Evolutionary conservation across 2,329 filamentous ascomycete genomes (phyloP).

Genomic region (Neonectria ditissima): DNA sequence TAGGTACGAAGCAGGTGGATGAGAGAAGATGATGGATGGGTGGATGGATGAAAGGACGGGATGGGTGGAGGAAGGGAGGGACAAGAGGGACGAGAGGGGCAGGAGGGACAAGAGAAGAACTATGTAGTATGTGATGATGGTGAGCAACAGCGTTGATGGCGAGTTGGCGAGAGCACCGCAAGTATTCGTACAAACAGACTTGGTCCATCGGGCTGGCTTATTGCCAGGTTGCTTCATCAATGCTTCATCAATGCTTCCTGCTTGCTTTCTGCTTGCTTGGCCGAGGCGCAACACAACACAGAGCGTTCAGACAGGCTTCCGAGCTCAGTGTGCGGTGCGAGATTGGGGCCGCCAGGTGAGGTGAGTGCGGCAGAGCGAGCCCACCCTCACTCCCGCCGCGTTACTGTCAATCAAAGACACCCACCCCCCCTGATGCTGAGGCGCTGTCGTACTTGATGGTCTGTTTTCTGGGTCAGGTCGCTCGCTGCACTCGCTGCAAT

Average conservation of each 20-base stretch:
- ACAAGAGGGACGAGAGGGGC: constrained; percentile 15
- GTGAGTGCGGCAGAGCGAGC: no score
- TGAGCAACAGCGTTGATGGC: constrained; percentile 21
- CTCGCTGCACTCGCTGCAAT: constrained; percentile 21
- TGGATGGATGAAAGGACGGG: constrained; percentile 13
- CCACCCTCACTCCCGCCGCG: no score
- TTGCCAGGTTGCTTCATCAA: constrained; percentile 28
- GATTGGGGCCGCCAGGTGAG: neutral
- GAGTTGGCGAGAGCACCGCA: constrained; percentile 22
- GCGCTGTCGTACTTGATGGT: constrained; percentile 4
- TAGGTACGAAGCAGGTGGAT: constrained; percentile 23
- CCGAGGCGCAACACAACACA: neutral
- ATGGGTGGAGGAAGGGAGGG: constrained; percentile 27
- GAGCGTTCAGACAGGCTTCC: neutral
- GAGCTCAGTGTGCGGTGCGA: neutral
- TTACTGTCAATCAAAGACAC: neutral
- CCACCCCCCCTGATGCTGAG: neutral
- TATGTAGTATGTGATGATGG: constrained; percentile 25
- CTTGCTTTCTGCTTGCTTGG: neutral
- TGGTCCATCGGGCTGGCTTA: constrained; percentile 17
- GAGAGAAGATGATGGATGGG: constrained; percentile 20
- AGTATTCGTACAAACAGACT: constrained; percentile 21
- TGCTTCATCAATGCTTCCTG: neutral
- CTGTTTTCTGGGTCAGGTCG: constrained; percentile 29
- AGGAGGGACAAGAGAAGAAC: constrained; percentile 27